Conservation (phyloP, 305 asterid species). For the Lippia alba region DNA sequence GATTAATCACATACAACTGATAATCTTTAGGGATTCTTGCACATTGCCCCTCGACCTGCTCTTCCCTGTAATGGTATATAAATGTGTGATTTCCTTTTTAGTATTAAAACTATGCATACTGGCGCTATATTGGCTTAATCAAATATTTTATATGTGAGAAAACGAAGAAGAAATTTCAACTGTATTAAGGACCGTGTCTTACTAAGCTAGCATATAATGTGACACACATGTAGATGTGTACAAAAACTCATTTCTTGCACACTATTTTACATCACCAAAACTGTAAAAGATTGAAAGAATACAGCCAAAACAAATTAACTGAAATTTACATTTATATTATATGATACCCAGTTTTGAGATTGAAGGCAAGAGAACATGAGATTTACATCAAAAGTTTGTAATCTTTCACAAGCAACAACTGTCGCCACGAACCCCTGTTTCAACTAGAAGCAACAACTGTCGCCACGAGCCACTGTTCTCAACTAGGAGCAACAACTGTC, state of each 20-base stretch:
- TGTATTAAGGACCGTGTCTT: slow-evolving; percentile 51
- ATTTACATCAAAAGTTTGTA: no score
- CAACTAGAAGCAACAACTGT: slow-evolving; percentile 62
- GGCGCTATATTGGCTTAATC: no score
- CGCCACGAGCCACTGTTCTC: slow-evolving; percentile 6
- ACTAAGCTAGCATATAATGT: not conserved
- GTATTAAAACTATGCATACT: no score
- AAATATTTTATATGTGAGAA: no score
- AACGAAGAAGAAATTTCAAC: slow-evolving; percentile 80
- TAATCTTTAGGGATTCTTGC: no score
- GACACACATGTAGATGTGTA: not conserved
- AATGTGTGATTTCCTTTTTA: no score
- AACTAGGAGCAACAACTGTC: slow-evolving; percentile 63
- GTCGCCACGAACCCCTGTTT: slow-evolving; percentile 1
- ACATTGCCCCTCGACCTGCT: no score
- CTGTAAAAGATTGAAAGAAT: slow-evolving; percentile 36
- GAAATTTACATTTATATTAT: slow-evolving; percentile 34
- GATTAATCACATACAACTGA: no score
- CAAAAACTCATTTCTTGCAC: slow-evolving; percentile 14
- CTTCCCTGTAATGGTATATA: no score
- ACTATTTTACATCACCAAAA: slow-evolving; percentile 11
- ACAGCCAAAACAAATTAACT: slow-evolving; percentile 19
- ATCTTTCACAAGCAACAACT: not conserved
- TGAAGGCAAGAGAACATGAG: no score
- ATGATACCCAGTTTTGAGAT: not conserved